Base-by-base conservation (phyloP, 2,329 filamentous ascomycete genomes). In the Fusarium decemcellulare region DNA sequence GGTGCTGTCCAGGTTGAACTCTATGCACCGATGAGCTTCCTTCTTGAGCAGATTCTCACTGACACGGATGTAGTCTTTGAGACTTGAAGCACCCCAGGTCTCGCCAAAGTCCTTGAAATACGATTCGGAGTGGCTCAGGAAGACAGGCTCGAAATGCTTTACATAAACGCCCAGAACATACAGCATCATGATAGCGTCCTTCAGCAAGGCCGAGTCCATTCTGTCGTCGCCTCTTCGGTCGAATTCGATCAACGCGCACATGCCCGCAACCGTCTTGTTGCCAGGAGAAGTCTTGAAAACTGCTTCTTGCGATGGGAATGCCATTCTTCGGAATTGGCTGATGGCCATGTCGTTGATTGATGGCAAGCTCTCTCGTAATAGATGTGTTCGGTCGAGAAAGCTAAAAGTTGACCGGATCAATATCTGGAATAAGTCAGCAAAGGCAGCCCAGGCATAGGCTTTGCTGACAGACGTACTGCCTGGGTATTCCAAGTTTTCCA, bases 331-430 rank as follows among this genome's bases (percentile, higher is more conserved):
- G 77, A 98, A 99, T 63, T 94, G 87, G 14, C 85, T 81, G 59
- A 96, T 90, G 6, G 91, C 89, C 83, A 97, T 90, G 75, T 97
- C 93, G 75, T 95, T 92, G 60, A 99, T 89, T 36, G 92, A 92
- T 10, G 87, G 86, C 37, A 87, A 81, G 23, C 91, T 89, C 47
- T 91, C 90, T 61, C 92, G 91, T 3, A 97, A 84, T 8, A 99
- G 86, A 76, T 94, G 98, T 3, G 94, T 93, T 67, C 96, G 91
- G 78, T 99, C 95, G 70, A 99, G 87, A 76, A 95, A 99, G 82
- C 94, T 97, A 81, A 98, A 98, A 40, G 97, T 92, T 68, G 93
- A 95, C 51, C 94, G 90, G 55, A 99, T 88, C 14, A 91, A 90
- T 70, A 90, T 88, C 90, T 94, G 48, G 9, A 29, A 27, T 16